Evolutionary conservation across 805 yeast species (phyloP).

Genomic region (Wickerhamomyces pijperi): DNA sequence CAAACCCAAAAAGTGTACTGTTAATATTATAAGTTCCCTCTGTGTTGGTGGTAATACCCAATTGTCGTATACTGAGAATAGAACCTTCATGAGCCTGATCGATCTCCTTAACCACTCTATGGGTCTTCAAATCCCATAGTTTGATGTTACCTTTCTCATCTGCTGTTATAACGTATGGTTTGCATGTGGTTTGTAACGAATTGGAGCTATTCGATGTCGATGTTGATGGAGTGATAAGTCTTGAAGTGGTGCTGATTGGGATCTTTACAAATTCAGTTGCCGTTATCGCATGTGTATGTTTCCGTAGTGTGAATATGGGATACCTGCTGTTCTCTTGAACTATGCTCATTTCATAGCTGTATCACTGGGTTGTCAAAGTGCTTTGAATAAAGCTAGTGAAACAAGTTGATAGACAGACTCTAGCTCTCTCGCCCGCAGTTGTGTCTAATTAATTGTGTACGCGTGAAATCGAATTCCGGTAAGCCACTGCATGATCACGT

Average conservation of each 20-base stretch:
- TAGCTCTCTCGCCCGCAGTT: no score
- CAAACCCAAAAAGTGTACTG: slow-evolving; percentile 23
- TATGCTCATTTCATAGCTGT: background rate
- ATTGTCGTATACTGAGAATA: slow-evolving; percentile 38
- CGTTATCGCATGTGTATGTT: slow-evolving; percentile 11
- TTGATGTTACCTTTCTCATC: slow-evolving; percentile 8
- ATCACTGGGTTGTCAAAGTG: no score
- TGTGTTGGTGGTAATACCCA: slow-evolving; percentile 19
- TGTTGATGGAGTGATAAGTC: background rate
- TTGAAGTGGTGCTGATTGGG: slow-evolving; percentile 1
- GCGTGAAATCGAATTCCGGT: no score
- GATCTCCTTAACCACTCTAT: slow-evolving; percentile 49
- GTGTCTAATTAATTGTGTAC: no score
- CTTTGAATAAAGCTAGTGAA: no score
- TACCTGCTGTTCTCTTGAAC: slow-evolving; percentile 4
- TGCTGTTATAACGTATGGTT: slow-evolving; percentile 9
- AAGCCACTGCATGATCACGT: no score
- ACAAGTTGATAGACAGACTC: no score
- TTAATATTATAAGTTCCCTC: slow-evolving; percentile 9
- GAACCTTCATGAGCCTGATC: slow-evolving; percentile 40
- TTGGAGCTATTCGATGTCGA: no score
- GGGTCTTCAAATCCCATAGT: slow-evolving; percentile 41
- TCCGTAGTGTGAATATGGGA: slow-evolving; percentile 10
- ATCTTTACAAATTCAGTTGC: slow-evolving; percentile 5
- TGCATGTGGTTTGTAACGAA: no score